These are phyloP conservation scores for Amphirosellinia nigrospora DNA, from an alignment of 495 filamentous ascomycete genomes.

Conservation along the genomic window DNA sequence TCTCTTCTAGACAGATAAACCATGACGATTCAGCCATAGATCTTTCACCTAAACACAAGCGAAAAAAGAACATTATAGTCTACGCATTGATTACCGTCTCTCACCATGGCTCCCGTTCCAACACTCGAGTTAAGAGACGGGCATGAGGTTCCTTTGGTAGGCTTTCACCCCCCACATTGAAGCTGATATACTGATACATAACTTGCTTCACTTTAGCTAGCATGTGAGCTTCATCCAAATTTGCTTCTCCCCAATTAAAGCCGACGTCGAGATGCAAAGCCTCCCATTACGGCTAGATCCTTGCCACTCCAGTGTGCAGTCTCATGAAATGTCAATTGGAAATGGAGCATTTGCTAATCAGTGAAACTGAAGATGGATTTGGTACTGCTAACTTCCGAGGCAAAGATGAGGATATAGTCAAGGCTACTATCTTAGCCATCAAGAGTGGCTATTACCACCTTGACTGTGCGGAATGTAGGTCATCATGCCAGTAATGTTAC, in stretches of 20 bases:
- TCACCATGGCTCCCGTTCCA: slow-evolving; percentile 38
- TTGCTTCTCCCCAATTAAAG: not conserved
- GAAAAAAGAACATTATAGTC: not conserved
- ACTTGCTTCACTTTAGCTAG: not conserved
- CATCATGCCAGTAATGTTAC: not conserved
- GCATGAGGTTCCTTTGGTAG: slow-evolving; percentile 72
- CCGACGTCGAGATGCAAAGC: not conserved
- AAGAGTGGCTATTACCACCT: slow-evolving; percentile 74
- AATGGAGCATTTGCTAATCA: not conserved
- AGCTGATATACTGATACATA: not conserved
- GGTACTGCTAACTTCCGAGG: slow-evolving; percentile 53
- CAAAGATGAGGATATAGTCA: slow-evolving; percentile 59
- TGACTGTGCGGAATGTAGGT: slow-evolving; percentile 74
- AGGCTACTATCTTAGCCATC: slow-evolving; percentile 68
- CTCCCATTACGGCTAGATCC: not conserved
- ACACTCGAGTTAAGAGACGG: slow-evolving; percentile 72
- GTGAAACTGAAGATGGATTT: slow-evolving; percentile 60
- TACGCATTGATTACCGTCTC: not conserved
- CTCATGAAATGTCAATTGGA: not conserved
- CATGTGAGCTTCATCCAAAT: not conserved
- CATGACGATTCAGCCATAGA: not conserved
- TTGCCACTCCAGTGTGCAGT: not conserved
- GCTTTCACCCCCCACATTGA: not conserved
- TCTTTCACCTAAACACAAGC: not conserved
- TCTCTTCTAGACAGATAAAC: not conserved